These are phyloP conservation scores for Xylariales sp. DNA, from an alignment of 2,329 filamentous ascomycete genomes.

Conservation along the genomic window DNA sequence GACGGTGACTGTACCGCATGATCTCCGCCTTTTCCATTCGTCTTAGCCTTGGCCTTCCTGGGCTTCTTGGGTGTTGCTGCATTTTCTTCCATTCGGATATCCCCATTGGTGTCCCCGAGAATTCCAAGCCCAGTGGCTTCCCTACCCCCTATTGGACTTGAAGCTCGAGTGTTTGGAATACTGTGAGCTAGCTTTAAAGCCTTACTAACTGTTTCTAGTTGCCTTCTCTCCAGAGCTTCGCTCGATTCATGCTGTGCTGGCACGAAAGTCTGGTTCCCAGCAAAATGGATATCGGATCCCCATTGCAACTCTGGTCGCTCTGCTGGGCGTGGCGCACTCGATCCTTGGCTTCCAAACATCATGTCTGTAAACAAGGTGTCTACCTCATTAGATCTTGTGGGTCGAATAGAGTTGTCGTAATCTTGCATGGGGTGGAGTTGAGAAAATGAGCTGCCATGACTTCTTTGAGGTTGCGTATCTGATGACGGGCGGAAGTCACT, in stretches of 20 bases:
- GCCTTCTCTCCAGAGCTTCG: conserved; percentile 66
- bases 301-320: conserved; percentile 65
- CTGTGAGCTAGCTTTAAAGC: conserved; percentile 69
- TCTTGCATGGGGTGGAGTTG: conserved; percentile 37
- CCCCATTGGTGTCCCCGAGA: conserved; percentile 44
- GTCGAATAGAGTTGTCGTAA: conserved; percentile 42
- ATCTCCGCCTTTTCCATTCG: conserved; percentile 58
- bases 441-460: conserved; percentile 38
- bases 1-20: conserved; percentile 47
- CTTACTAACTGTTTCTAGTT: conserved; percentile 64
- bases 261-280: conserved; percentile 66
- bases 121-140: conserved; percentile 39
- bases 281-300: conserved; percentile 77
- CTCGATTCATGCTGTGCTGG: conserved; percentile 67
- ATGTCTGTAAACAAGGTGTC: conserved; percentile 55
- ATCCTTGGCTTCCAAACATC: conserved; percentile 52
- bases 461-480: conserved; percentile 33
- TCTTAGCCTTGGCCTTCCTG: conserved; percentile 65
- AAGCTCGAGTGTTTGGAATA: conserved; percentile 67
- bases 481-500: conserved; percentile 38
- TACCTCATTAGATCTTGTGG: conserved; percentile 39
- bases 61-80: conserved; percentile 62
- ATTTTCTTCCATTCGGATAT: conserved; percentile 51
- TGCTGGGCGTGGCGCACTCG: conserved; percentile 47
- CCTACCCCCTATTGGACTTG: conserved; percentile 61